Percentiles rank a stretch among this genome's conserved stretches.
phyloP scores from a whole-genome alignment of 306 rosid species.

The Dryas drummondii region DNA sequence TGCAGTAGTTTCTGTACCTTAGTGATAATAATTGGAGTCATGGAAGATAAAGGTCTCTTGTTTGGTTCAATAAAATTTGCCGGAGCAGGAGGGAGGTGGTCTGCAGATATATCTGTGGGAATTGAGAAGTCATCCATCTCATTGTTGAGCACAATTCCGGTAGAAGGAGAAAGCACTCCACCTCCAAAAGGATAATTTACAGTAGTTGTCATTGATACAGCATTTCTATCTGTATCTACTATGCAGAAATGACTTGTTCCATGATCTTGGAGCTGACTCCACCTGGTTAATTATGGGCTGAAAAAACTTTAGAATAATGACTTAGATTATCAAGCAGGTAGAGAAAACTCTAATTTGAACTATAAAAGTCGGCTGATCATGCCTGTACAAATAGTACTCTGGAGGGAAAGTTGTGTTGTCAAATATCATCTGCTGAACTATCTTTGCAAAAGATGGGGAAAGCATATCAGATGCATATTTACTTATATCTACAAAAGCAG shows the following conservation, averaged over 20 bases:
- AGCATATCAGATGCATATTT: slow-evolving; percentile 55
- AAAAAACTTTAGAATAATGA: slow-evolving; percentile 10
- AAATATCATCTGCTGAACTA: slow-evolving; percentile 53
- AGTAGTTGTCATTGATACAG: slow-evolving; percentile 73
- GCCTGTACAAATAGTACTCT: slow-evolving; percentile 75
- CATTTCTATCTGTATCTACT: slow-evolving; percentile 86
- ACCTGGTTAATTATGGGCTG: slow-evolving; percentile 44
- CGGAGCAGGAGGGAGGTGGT: slow-evolving; percentile 80
- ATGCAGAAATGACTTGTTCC: slow-evolving; percentile 94
- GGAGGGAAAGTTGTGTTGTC: slow-evolving; percentile 91
- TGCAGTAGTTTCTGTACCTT: slow-evolving; percentile 46
- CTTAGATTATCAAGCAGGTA: slow-evolving; percentile 1
- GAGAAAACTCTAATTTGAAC: slow-evolving; percentile 25
- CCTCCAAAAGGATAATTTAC: slow-evolving; percentile 71
- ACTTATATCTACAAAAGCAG: slow-evolving; percentile 52
- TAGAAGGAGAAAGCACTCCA: slow-evolving; percentile 72
- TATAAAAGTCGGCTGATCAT: slow-evolving; percentile 7
- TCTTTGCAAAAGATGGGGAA: slow-evolving; percentile 65
- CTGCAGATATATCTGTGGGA: slow-evolving; percentile 59
- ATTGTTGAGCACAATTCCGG: slow-evolving; percentile 82
- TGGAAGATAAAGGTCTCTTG: slow-evolving; percentile 86
- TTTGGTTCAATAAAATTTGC: slow-evolving; percentile 73
- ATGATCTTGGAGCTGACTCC: slow-evolving; percentile 91
- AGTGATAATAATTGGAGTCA: slow-evolving; percentile 75
- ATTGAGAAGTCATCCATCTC: slow-evolving; percentile 90